A percentile compares a stretch with the other conserved stretches of the same genome.
Evolutionary conservation across 2,329 filamentous ascomycete species (phyloP).

Genomic region (Akanthomyces lecanii): DNA sequence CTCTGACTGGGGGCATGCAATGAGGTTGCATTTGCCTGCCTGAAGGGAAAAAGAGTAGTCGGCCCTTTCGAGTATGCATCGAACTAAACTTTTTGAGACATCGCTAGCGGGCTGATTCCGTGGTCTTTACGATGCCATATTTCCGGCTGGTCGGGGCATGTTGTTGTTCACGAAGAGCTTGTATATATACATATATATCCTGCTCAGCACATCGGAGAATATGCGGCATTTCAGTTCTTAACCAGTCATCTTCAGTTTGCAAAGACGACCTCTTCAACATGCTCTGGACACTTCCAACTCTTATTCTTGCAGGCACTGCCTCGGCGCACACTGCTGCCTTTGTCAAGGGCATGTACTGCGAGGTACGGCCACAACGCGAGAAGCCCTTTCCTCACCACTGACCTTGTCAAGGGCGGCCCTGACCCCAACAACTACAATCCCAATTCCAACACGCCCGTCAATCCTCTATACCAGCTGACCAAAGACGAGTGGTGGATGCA

Average conservation of each 20-base stretch:
- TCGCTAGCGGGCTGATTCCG: background rate
- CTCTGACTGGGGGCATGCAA: background rate
- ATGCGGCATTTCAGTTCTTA: background rate
- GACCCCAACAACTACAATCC: slow-evolving; percentile 30
- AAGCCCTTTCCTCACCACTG: background rate
- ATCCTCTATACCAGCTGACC: slow-evolving; percentile 42
- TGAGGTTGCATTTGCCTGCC: background rate
- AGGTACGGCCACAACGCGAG: background rate
- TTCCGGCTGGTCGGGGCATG: background rate
- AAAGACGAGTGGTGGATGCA: slow-evolving; percentile 49
- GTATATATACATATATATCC: background rate
- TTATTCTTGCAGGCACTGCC: slow-evolving; percentile 18
- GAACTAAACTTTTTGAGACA: background rate
- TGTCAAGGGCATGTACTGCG: slow-evolving; percentile 24
- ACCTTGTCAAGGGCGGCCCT: slow-evolving; percentile 26
- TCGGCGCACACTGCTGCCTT: slow-evolving; percentile 21
- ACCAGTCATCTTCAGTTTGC: background rate
- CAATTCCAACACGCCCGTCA: slow-evolving; percentile 43
- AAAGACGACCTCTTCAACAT: background rate
- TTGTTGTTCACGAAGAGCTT: background rate
- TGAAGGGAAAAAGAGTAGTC: background rate
- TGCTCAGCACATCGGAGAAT: background rate
- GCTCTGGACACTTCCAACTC: slow-evolving; percentile 16
- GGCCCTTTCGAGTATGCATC: background rate
- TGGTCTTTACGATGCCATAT: background rate